Conservation (phyloP, 305 asterid species). For the Solanum aculeatissimum region DNA sequence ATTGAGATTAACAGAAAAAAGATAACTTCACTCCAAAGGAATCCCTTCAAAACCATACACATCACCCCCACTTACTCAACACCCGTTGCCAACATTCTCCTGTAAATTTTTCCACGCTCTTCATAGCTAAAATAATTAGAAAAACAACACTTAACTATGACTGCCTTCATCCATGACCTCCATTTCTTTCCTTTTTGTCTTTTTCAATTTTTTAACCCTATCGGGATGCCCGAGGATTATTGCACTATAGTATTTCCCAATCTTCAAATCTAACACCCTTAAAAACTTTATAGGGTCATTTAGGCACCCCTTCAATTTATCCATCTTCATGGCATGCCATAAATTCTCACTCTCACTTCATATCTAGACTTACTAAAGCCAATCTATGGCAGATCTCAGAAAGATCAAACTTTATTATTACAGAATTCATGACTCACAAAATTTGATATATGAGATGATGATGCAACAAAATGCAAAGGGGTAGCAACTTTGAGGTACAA, state of each 20-base stretch:
- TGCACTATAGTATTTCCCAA: neutral
- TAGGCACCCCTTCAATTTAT: neutral
- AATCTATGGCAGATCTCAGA: neutral
- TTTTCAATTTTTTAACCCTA: neutral
- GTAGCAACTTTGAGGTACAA: neutral
- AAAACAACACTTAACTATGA: neutral
- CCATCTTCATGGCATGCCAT: neutral
- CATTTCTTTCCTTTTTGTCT: neutral
- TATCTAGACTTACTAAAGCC: neutral
- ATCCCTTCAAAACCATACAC: neutral
- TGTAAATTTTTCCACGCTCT: neutral
- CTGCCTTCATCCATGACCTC: neutral
- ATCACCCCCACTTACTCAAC: neutral
- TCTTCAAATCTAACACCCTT: neutral
- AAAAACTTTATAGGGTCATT: neutral
- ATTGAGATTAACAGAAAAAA: neutral
- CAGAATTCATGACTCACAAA: neutral
- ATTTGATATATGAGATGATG: neutral
- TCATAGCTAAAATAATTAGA: neutral
- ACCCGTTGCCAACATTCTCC: neutral
- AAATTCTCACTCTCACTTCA: neutral
- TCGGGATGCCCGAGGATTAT: neutral
- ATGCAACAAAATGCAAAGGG: neutral
- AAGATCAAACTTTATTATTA: neutral
- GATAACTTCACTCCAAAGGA: neutral